Evolutionary conservation across 345 rosid species (phyloP).

Genomic region (Hypericum perforatum): DNA sequence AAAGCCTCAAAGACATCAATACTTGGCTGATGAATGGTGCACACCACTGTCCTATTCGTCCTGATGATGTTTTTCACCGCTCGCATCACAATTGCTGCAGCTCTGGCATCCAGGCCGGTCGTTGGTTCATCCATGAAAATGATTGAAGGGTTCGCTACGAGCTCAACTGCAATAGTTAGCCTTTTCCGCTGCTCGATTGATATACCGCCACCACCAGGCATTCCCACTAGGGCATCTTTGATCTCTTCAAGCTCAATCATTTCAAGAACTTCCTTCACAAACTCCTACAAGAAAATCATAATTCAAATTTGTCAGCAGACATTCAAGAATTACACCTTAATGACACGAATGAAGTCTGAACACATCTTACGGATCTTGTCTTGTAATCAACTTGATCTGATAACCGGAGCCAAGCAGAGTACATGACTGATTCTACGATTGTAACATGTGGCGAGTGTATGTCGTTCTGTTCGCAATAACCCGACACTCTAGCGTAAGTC

Average conservation of each 20-base stretch:
- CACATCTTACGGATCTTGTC: slow-evolving; percentile 30
- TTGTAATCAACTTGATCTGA: slow-evolving; percentile 19
- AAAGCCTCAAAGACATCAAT: slow-evolving; percentile 49
- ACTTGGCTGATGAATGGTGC: slow-evolving; percentile 61
- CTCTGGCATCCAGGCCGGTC: slow-evolving; percentile 57
- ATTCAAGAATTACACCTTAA: too few relatives aligned
- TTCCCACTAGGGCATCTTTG: slow-evolving; percentile 41
- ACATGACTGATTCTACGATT: slow-evolving; percentile 30
- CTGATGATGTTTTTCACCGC: slow-evolving; percentile 39
- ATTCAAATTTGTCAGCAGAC: too few relatives aligned
- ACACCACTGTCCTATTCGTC: slow-evolving; percentile 38
- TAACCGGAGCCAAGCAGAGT: slow-evolving; percentile 34
- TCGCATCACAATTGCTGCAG: slow-evolving; percentile 57
- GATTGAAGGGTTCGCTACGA: slow-evolving; percentile 46
- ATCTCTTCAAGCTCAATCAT: slow-evolving; percentile 44
- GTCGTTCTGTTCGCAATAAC: slow-evolving; percentile 40
- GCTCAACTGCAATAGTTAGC: slow-evolving; percentile 52
- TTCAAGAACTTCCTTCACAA: slow-evolving; percentile 38
- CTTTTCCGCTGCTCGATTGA: slow-evolving; percentile 48
- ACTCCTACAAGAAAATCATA: slow-evolving; percentile 20
- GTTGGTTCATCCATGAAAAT: slow-evolving; percentile 65
- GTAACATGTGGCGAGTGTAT: slow-evolving; percentile 37
- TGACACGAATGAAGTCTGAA: too few relatives aligned
- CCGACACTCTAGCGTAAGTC: slow-evolving; percentile 32
- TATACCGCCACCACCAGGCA: slow-evolving; percentile 36